Evolutionary conservation across 805 yeast genomes (phyloP).

Genomic region (Candida taoyuanica): DNA sequence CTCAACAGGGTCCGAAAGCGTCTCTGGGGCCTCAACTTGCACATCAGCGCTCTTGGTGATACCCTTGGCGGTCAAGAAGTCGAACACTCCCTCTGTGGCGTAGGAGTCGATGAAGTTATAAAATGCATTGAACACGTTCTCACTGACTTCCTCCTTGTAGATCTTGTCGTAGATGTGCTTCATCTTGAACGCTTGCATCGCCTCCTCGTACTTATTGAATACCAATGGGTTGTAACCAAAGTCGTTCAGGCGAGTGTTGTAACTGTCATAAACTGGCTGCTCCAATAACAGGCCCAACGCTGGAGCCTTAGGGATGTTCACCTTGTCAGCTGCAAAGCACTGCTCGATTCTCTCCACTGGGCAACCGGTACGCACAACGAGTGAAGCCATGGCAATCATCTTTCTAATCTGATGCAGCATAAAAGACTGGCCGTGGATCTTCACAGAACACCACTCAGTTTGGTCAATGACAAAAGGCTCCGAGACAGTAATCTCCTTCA

Average conservation of each 20-base stretch:
- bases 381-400: slow-evolving; percentile 93
- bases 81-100: slow-evolving; percentile 48
- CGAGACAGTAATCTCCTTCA: slow-evolving; percentile 73
- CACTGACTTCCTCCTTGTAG: slow-evolving; percentile 83
- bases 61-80: slow-evolving; percentile 39
- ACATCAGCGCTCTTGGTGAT: slow-evolving; percentile 25
- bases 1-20: slow-evolving; percentile 3
- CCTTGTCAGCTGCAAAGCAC: slow-evolving; percentile 67
- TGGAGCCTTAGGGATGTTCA: slow-evolving; percentile 96
- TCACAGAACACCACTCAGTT: slow-evolving; percentile 94
- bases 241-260: slow-evolving; percentile 63
- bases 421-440: slow-evolving; percentile 96
- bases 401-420: slow-evolving; percentile 98
- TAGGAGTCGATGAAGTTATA: slow-evolving; percentile 87
- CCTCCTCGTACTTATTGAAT: slow-evolving; percentile 57
- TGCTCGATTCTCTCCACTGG: slow-evolving; percentile 71
- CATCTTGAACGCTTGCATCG: slow-evolving; percentile 84
- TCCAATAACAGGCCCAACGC: slow-evolving; percentile 89
- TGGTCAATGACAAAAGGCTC: slow-evolving; percentile 90
- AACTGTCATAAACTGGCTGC: slow-evolving; percentile 86
- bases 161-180: slow-evolving; percentile 88
- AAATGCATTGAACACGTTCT: slow-evolving; percentile 85
- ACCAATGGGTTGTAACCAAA: slow-evolving; percentile 75
- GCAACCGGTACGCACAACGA: slow-evolving; percentile 81
- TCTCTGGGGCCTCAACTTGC: slow-evolving; percentile 9